Conservation (phyloP, 2,329 filamentous ascomycete species). For the Colletotrichum euphorbiae region DNA sequence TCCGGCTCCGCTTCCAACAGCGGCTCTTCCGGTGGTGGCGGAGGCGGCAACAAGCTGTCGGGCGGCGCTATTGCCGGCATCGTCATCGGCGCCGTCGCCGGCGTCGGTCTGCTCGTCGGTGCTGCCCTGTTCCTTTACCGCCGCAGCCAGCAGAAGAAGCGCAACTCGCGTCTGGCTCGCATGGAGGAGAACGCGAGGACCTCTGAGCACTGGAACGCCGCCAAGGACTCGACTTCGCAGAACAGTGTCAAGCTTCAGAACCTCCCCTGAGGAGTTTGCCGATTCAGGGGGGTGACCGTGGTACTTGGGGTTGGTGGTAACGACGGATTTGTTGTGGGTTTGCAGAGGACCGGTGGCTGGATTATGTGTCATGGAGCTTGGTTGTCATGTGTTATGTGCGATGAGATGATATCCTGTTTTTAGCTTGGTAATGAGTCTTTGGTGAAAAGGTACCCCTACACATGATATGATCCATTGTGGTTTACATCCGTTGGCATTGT, state of each 20-base stretch:
- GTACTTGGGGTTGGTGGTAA: no score
- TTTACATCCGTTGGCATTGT: background rate
- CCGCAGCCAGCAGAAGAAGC: slow-evolving; percentile 37
- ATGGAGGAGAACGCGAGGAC: slow-evolving; percentile 33
- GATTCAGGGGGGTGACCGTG: no score
- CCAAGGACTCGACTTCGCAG: slow-evolving; percentile 34
- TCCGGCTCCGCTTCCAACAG: slow-evolving; percentile 14
- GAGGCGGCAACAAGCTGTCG: slow-evolving; percentile 11
- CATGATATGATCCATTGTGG: no score
- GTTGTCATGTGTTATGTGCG: slow-evolving; percentile 19
- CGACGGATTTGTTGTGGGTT: no score
- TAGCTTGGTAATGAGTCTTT: slow-evolving; percentile 25
- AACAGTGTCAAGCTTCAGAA: slow-evolving; percentile 30
- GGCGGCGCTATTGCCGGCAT: slow-evolving; percentile 37
- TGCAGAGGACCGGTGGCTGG: background rate
- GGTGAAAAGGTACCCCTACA: background rate
- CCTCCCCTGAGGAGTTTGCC: background rate
- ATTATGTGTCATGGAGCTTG: background rate
- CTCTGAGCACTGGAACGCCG: slow-evolving; percentile 26
- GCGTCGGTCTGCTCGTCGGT: slow-evolving; percentile 20
- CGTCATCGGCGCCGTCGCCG: slow-evolving; percentile 34
- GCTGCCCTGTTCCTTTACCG: slow-evolving; percentile 34
- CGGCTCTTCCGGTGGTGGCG: background rate
- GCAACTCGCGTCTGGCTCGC: slow-evolving; percentile 32
- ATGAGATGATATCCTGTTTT: slow-evolving; percentile 30